Evolutionary conservation across 331 rosid genomes (phyloP).

Genomic region (Quercus tomentella): DNA sequence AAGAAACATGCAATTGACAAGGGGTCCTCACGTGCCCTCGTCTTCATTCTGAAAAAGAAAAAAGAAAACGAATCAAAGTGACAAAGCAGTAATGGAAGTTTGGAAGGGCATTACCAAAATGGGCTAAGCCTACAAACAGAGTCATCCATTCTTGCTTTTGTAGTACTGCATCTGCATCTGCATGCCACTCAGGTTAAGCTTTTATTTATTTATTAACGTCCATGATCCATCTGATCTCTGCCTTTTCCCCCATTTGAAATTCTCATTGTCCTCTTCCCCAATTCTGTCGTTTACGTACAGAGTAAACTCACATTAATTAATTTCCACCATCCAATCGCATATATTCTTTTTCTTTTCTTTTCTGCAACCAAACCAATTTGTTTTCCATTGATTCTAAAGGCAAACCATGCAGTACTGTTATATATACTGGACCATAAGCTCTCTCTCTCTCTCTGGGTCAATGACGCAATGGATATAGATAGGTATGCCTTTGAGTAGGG

Average conservation of each 20-base stretch:
- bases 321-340: slow-evolving; percentile 11
- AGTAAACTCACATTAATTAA: background rate
- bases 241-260: background rate
- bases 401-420: background rate
- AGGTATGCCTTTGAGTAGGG: slow-evolving; percentile 1
- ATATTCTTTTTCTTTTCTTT: slow-evolving; percentile 2
- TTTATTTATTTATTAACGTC: background rate
- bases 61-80: background rate
- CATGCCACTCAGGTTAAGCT: background rate
- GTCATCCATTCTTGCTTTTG: slow-evolving; percentile 8
- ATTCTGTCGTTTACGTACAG: slow-evolving; percentile 14
- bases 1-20: background rate
- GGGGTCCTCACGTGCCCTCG: slow-evolving; percentile 25
- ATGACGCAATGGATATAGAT: background rate
- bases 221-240: too few species aligned
- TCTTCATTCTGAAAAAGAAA: slow-evolving; percentile 11
- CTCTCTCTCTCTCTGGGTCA: too few species aligned
- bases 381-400: slow-evolving; percentile 13
- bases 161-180: background rate
- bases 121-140: slow-evolving; percentile 24
- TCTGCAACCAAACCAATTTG: background rate
- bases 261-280: background rate
- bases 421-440: too few species aligned
- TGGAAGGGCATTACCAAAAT: slow-evolving; percentile 20
- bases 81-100: slow-evolving; percentile 14